phyloP scores from a whole-genome alignment of 495 filamentous ascomycete species.

The Glonium stellatum region DNA sequence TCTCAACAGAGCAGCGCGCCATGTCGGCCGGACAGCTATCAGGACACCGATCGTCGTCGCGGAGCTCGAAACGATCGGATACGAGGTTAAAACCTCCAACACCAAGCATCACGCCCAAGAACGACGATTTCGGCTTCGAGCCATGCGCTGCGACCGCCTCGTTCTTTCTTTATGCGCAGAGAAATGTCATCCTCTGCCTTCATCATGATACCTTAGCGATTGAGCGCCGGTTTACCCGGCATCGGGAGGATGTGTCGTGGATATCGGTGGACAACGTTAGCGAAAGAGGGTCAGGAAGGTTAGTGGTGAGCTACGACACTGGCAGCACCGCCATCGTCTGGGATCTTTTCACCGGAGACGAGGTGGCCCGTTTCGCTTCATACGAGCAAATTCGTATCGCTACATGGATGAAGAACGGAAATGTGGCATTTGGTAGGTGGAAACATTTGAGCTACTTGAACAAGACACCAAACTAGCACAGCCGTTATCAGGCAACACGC shows the following conservation, averaged over 20 bases:
- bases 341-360: conserved; percentile 89
- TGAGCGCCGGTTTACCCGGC: conserved; percentile 78
- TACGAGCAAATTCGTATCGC: conserved; percentile 82
- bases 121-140: conserved; percentile 58
- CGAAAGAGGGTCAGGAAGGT: conserved; percentile 72
- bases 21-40: conserved; percentile 19
- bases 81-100: conserved; percentile 39
- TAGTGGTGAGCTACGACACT: conserved; percentile 89
- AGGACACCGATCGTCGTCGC: conserved; percentile 52
- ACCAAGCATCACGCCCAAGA: conserved; percentile 47
- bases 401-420: conserved; percentile 95
- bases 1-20: conserved; percentile 17
- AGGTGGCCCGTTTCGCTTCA: conserved; percentile 80
- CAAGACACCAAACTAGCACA: conserved; percentile 2
- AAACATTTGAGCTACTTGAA: conserved; percentile 1
- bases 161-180: conserved; percentile 80
- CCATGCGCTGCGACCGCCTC: conserved; percentile 82
- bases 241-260: conserved; percentile 73
- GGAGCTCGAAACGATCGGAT: conserved; percentile 46
- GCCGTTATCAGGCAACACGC: conserved; percentile 62
- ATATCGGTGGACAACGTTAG: conserved; percentile 89
- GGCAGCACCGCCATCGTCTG: conserved; percentile 92
- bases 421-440: conserved; percentile 86
- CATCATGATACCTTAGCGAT: conserved; percentile 89
- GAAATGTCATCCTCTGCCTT: conserved; percentile 66